A percentile compares a stretch with the other conserved stretches of the same genome.
Conservation (phyloP, 169 alveolate genomes). For the Cryptosporidium andersoni region DNA sequence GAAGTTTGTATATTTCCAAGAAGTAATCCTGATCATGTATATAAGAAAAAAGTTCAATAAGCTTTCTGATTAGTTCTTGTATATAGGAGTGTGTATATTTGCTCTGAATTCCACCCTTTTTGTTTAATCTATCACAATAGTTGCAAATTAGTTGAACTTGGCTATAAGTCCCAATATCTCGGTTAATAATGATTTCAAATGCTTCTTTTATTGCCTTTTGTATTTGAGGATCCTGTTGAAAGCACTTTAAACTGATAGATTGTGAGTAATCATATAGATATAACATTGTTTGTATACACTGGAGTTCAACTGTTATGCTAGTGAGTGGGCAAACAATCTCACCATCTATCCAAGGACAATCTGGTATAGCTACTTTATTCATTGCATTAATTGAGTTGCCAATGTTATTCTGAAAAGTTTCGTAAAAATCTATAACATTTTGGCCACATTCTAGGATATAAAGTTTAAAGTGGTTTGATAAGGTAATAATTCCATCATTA, state of each 20-base stretch:
- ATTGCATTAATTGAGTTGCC: background rate
- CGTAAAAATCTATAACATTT: constrained; percentile 11
- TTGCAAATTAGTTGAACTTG: constrained; percentile 41
- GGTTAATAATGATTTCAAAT: constrained; percentile 48
- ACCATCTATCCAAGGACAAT: constrained; percentile 27
- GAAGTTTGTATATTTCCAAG: constrained; percentile 50
- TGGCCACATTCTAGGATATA: constrained; percentile 72
- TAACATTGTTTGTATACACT: constrained; percentile 21
- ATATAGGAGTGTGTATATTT: background rate
- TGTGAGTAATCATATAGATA: constrained; percentile 28
- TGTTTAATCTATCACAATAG: constrained; percentile 38
- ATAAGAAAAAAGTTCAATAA: constrained; percentile 41
- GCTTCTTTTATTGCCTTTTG: constrained; percentile 54
- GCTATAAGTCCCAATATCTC: constrained; percentile 69
- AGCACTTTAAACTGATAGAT: constrained; percentile 10
- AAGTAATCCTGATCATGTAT: constrained; percentile 57
- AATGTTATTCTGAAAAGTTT: background rate
- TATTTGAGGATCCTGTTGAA: constrained; percentile 13
- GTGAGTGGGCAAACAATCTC: constrained; percentile 21
- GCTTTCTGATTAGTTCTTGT: background rate
- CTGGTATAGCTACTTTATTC: background rate
- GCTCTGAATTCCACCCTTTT: background rate
- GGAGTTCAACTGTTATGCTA: background rate
- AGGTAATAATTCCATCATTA: constrained; percentile 71
- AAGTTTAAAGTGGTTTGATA: constrained; percentile 71